phyloP scores from a whole-genome alignment of 2,329 filamentous ascomycete species.

The Myriangium duriaei region DNA sequence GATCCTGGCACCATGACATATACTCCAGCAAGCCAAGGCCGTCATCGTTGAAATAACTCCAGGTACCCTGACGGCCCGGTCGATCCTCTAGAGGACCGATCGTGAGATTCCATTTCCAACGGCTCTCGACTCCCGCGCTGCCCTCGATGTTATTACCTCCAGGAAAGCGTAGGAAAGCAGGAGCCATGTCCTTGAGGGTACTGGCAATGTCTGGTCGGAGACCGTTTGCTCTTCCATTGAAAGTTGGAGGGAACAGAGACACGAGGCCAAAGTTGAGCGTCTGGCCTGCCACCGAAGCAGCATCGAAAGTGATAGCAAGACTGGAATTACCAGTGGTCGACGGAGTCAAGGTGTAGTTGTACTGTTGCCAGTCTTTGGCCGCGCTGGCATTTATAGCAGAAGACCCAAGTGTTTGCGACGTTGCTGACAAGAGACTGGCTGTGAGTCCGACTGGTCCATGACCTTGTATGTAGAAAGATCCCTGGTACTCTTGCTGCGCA shows the following conservation, averaged over 20 bases:
- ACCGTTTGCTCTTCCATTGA: conserved; percentile 40
- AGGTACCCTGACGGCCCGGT: conserved; percentile 36
- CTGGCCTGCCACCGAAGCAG: conserved; percentile 26
- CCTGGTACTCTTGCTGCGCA: conserved; percentile 2
- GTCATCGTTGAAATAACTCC: conserved; percentile 48
- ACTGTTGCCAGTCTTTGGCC: conserved; percentile 22
- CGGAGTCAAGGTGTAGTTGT: conserved; percentile 28
- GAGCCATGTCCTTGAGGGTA: conserved; percentile 29
- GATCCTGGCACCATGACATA: conserved; percentile 46
- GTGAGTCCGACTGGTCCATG: not conserved
- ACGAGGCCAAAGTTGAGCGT: conserved; percentile 41
- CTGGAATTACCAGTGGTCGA: conserved; percentile 38
- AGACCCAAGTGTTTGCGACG: not conserved
- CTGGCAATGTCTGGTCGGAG: conserved; percentile 39
- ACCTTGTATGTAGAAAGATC: conserved; percentile 1
- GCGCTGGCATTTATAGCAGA: not conserved
- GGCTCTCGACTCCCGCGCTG: conserved; percentile 18
- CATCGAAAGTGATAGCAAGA: conserved; percentile 39
- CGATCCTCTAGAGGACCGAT: too few species aligned
- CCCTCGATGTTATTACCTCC: conserved; percentile 41
- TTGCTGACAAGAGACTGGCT: not conserved
- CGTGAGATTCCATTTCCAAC: conserved; percentile 43
- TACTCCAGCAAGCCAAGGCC: conserved; percentile 51
- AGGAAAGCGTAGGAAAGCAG: conserved; percentile 38
- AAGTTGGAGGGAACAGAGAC: conserved; percentile 42